phyloP scores from a whole-genome alignment of 768 basidiomycete genomes.

The Fibroporia radiculosa region DNA sequence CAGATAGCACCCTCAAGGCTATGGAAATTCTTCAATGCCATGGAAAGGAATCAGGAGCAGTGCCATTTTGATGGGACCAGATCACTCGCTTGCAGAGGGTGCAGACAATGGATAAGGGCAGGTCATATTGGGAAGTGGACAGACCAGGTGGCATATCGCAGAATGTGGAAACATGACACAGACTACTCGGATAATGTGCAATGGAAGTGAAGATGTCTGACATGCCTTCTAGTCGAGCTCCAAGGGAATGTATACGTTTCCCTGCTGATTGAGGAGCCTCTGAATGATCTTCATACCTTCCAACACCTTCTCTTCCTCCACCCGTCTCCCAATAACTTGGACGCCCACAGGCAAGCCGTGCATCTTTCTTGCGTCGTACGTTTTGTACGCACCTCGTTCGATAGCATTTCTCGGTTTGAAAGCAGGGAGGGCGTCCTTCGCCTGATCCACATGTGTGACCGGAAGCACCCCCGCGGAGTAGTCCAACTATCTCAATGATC shows the following conservation, averaged over 20 bases:
- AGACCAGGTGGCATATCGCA: no score
- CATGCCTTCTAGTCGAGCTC: not conserved
- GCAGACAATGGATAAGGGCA: not conserved
- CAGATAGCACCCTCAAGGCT: no score
- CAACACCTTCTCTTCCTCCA: slow-evolving; percentile 42
- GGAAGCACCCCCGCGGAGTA: slow-evolving; percentile 40
- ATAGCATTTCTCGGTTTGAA: slow-evolving; percentile 28
- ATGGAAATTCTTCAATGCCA: no score
- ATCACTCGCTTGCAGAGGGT: no score
- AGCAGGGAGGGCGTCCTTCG: slow-evolving; percentile 24
- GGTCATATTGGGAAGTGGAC: no score
- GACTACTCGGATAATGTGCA: not conserved
- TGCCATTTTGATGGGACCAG: not conserved
- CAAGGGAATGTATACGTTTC: slow-evolving; percentile 16
- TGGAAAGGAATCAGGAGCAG: not conserved
- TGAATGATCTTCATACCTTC: slow-evolving; percentile 38
- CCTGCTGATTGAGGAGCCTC: slow-evolving; percentile 9
- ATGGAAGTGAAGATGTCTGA: not conserved
- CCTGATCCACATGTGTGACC: slow-evolving; percentile 32
- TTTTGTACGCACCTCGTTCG: slow-evolving; percentile 31
- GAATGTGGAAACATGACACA: no score
- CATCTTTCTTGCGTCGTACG: slow-evolving; percentile 36
- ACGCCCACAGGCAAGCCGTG: slow-evolving; percentile 39
- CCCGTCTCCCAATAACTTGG: slow-evolving; percentile 35
- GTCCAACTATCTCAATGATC: slow-evolving; percentile 29